Percentiles rank a stretch among this genome's conserved stretches.
phyloP scores from a whole-genome alignment of 2,329 filamentous ascomycete species.

The Allantophomopsis lycopodina region DNA sequence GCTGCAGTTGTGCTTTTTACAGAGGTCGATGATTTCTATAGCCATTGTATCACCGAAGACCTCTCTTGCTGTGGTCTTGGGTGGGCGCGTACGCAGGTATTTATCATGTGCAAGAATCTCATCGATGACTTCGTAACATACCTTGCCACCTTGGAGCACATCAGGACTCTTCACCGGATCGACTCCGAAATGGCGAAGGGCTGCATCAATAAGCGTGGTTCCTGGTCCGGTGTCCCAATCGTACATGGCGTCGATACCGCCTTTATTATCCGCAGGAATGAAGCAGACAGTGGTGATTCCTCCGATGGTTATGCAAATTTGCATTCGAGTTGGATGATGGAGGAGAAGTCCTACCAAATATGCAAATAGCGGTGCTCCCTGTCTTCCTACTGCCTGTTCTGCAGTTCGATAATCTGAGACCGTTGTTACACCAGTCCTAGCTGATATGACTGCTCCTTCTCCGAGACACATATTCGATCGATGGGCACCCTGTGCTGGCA shows the following conservation, averaged over 20 bases:
- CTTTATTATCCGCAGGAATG: slow-evolving; percentile 16
- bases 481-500: slow-evolving; percentile 15
- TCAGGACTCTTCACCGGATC: slow-evolving; percentile 11
- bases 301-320: slow-evolving; percentile 18
- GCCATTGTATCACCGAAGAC: slow-evolving; percentile 17
- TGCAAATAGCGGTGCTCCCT: slow-evolving; percentile 17
- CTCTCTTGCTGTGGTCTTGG: slow-evolving; percentile 18
- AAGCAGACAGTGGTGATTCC: slow-evolving; percentile 17
- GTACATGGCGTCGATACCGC: slow-evolving; percentile 19
- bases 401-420: slow-evolving; percentile 19
- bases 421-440: slow-evolving; percentile 18
- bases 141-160: slow-evolving; percentile 11
- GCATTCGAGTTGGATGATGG: slow-evolving; percentile 16
- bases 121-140: slow-evolving; percentile 17
- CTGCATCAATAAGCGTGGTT: slow-evolving; percentile 16
- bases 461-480: slow-evolving; percentile 18
- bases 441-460: slow-evolving; percentile 19
- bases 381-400: slow-evolving; percentile 19
- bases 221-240: slow-evolving; percentile 20
- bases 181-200: slow-evolving; percentile 15
- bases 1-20: slow-evolving; percentile 12
- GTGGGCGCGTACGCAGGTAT: slow-evolving; percentile 13
- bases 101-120: slow-evolving; percentile 14
- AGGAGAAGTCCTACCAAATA: slow-evolving; percentile 17
- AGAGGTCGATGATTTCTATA: slow-evolving; percentile 14